These are phyloP conservation scores for Cercospora zeae-maydis DNA, from an alignment of 2,329 filamentous ascomycete species.

Conservation along the genomic window DNA sequence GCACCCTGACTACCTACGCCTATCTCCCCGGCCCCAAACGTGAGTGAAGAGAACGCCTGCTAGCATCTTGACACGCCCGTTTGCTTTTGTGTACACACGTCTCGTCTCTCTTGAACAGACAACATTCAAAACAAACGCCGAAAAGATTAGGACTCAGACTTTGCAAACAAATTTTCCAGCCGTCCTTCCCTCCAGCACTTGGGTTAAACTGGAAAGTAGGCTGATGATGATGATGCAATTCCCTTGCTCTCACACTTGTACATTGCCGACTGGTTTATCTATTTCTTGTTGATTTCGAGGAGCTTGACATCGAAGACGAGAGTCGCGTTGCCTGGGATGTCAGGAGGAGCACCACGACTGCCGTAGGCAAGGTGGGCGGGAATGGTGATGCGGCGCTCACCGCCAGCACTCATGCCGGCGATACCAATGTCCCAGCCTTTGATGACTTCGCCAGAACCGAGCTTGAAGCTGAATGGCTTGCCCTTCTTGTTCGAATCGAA, in stretches of 20 bases:
- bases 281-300: constrained; percentile 42
- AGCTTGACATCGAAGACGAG: constrained; percentile 76
- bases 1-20: not conserved
- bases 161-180: constrained; percentile 14
- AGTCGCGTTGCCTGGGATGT: constrained; percentile 87
- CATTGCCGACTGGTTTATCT: not conserved
- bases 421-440: constrained; percentile 98
- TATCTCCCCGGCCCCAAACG: not conserved
- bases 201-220: constrained; percentile 33
- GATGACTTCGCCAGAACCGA: constrained; percentile 92
- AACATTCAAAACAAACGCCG: constrained; percentile 7
- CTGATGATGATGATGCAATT: constrained; percentile 17
- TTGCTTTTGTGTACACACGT: not conserved
- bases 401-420: constrained; percentile 85
- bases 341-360: constrained; percentile 67
- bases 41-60: not conserved
- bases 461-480: constrained; percentile 94
- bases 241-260: not conserved
- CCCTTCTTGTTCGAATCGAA: constrained; percentile 99
- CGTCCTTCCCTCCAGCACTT: constrained; percentile 40
- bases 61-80: not conserved
- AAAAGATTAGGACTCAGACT: constrained; percentile 3
- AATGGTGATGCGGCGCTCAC: constrained; percentile 88
- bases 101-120: not conserved
- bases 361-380: constrained; percentile 87